Evolutionary conservation across 306 rosid species (phyloP), one percentile per base, ranked within the genome.

Genomic region (Cyclanthera cordifolia): DNA sequence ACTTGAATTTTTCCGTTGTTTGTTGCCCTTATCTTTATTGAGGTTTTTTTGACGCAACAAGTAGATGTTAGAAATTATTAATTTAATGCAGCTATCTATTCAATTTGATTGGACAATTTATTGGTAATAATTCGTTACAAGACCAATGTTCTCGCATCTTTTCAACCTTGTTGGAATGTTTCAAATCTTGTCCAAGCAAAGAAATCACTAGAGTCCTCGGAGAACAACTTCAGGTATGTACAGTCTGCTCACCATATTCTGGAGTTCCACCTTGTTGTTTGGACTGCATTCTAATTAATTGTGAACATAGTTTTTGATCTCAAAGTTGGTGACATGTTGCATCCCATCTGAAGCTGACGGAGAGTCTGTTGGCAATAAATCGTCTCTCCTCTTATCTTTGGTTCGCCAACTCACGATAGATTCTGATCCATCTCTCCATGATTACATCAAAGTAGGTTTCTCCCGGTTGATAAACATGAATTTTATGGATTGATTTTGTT

Each of bases 261-360:
- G 30, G 37, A 37, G 41, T 71, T 17, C 63, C 41, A 56, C 69
- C 69, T 43, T 2, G 48, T 53, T 76, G 45, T 53, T 51, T 52
- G 17, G 48, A 20, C 43, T 56, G 30, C 47, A 11, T 47, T 76
- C 72, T 57, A 52, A 68, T 73, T 79, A 24, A 49, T 24, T 73
- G 49, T 57, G 37, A 53, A 70, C 72, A 71, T 83, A 92, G 97
- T 89, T 87, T 79, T 76, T 92, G 75, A 95, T 87, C 68, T 89
- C 97, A 27, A 89, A 89, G 83, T 79, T 92, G 85, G 93, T 92
- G 78, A 84, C 79, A 0, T 85, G 90, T 80, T 92, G 90, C 76
- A 76, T 77, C 85, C 85, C 89, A 55, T 78, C 82, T 49, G 73
- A 85, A 75, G 72, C 74, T 74, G 68, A 82, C 71, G 84, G 81